Percentiles rank a stretch among this genome's conserved stretches.
Conservation (phyloP, 208 protist genomes). For the Leptomonas pyrrhocoris region DNA sequence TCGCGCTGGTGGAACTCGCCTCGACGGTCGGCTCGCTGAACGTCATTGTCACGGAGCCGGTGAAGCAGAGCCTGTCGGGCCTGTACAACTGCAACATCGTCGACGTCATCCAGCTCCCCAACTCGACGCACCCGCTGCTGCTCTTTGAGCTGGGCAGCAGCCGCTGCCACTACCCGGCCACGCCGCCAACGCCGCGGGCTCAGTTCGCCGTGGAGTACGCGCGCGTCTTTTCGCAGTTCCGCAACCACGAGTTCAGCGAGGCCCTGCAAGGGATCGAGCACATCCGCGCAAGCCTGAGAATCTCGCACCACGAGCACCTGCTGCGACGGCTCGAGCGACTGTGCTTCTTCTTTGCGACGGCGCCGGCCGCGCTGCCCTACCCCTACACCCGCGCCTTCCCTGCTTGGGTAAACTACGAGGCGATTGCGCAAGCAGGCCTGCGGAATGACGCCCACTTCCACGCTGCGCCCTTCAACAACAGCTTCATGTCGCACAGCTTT, state of each 20-base stretch:
- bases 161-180: conserved; percentile 9
- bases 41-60: conserved; percentile 74
- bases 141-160: conserved; percentile 74
- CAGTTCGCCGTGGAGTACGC: conserved; percentile 72
- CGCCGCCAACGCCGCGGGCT: conserved; percentile 7
- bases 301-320: conserved; percentile 29
- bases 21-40: conserved; percentile 51
- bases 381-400: conserved; percentile 75
- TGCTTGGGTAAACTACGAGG: conserved; percentile 77
- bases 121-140: conserved; percentile 53
- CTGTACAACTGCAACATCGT: conserved; percentile 84
- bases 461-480: conserved; percentile 6
- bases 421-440: conserved; percentile 38
- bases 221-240: conserved; percentile 75
- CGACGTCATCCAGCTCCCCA: conserved; percentile 67
- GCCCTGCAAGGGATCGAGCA: conserved; percentile 45
- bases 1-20: conserved; percentile 66
- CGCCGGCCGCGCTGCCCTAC: conserved; percentile 38
- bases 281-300: conserved; percentile 26
- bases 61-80: conserved; percentile 72
- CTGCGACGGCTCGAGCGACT: conserved; percentile 67
- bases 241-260: conserved; percentile 70
- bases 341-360: conserved; percentile 56
- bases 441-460: conserved; percentile 10
- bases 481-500: conserved; percentile 13